Evolutionary conservation across 208 protist genomes (phyloP).

Genomic region (Leishmania lainsoni): DNA sequence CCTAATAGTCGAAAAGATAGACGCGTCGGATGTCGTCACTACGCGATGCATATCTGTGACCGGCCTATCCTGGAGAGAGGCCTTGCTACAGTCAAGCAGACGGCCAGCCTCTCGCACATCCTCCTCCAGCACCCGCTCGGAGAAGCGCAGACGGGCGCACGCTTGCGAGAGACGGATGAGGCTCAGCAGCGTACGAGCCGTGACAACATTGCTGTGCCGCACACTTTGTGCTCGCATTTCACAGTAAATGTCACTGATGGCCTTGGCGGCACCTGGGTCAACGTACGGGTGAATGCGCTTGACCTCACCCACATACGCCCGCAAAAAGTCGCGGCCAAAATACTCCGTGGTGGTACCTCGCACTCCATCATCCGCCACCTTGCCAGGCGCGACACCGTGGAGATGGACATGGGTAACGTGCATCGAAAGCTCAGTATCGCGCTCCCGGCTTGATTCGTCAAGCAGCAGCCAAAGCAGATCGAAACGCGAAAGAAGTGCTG

Average conservation of each 20-base stretch:
- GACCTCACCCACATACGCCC: conserved; percentile 86
- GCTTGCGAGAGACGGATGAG: conserved; percentile 97
- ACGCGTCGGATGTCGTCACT: conserved; percentile 78
- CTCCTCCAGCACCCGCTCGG: conserved; percentile 67
- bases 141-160: conserved; percentile 90
- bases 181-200: conserved; percentile 81
- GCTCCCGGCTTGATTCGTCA: conserved; percentile 87
- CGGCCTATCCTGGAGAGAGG: conserved; percentile 70
- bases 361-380: conserved; percentile 45
- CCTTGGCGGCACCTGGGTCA: conserved; percentile 66
- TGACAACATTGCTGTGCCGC: conserved; percentile 82
- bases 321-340: conserved; percentile 83
- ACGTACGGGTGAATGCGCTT: conserved; percentile 85
- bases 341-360: conserved; percentile 63
- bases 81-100: conserved; percentile 89
- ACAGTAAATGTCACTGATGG: conserved; percentile 89
- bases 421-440: conserved; percentile 94
- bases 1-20: conserved; percentile 83
- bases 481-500: conserved; percentile 98
- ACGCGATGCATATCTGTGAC: conserved; percentile 43
- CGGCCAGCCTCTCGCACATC: conserved; percentile 92
- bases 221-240: conserved; percentile 89
- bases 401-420: conserved; percentile 93
- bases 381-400: conserved; percentile 75
- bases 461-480: conserved; percentile 95